A percentile compares a stretch with the other conserved stretches of the same genome.
phyloP scores from a whole-genome alignment of 2,329 filamentous ascomycete genomes.

The Colletotrichum sp. region DNA sequence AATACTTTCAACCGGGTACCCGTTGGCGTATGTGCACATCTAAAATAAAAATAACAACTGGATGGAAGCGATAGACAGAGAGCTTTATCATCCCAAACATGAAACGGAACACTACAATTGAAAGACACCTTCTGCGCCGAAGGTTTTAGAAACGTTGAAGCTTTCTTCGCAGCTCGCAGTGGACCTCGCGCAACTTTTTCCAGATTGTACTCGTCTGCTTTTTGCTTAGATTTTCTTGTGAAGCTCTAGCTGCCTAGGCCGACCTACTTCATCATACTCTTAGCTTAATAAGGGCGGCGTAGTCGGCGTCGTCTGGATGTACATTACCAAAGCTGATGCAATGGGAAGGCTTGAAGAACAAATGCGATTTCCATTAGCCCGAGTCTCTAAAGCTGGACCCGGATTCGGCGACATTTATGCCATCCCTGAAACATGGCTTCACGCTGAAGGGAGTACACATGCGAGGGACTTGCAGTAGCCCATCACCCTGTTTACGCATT shows the following conservation, averaged over 20 bases:
- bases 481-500: too few species aligned
- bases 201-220: not conserved
- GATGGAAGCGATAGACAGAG: not conserved
- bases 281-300: not conserved
- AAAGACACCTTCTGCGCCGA: rapidly evolving
- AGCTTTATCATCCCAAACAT: not conserved
- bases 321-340: not conserved
- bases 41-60: not conserved
- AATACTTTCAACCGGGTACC: not conserved
- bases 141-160: not conserved
- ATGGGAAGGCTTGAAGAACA: too few species aligned
- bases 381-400: not conserved
- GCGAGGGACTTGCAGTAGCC: too few species aligned
- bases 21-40: not conserved
- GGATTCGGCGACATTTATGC: not conserved
- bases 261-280: not conserved
- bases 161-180: not conserved
- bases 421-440: not conserved
- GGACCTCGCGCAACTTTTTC: not conserved
- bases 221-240: not conserved
- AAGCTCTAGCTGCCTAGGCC: not conserved
- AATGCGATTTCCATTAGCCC: not conserved
- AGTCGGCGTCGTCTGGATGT: not conserved
- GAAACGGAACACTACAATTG: not conserved
- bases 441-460: not conserved